Evolutionary conservation across 1,139 yeast species (phyloP).

Genomic region (Meyerozyma sp.): DNA sequence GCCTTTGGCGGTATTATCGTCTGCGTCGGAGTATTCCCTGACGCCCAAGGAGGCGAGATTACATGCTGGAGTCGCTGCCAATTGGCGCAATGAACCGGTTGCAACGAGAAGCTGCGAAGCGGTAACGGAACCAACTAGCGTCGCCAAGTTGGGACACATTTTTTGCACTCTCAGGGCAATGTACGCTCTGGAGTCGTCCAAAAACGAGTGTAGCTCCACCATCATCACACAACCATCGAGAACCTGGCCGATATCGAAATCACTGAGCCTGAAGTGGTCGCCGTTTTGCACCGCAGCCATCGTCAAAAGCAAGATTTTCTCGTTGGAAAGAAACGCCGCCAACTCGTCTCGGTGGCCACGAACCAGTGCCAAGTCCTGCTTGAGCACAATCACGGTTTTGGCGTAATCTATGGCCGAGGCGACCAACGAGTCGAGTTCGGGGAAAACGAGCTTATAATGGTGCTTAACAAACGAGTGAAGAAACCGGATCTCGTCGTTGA

Average conservation of each 20-base stretch:
- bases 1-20: constrained; percentile 13
- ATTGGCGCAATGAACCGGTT: constrained; percentile 65
- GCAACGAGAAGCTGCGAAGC: constrained; percentile 71
- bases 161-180: constrained; percentile 52
- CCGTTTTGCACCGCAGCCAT: constrained; percentile 58
- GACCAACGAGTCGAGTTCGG: constrained; percentile 64
- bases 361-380: constrained; percentile 41
- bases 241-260: constrained; percentile 34
- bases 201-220: constrained; percentile 39
- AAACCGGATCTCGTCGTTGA: constrained; percentile 49
- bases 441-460: constrained; percentile 58
- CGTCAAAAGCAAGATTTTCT: constrained; percentile 64
- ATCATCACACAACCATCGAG: constrained; percentile 44
- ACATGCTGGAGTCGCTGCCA: constrained; percentile 75
- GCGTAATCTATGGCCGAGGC: constrained; percentile 65
- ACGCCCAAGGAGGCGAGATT: constrained; percentile 79
- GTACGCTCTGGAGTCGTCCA: constrained; percentile 42
- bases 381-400: constrained; percentile 44
- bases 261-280: constrained; percentile 18
- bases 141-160: constrained; percentile 78
- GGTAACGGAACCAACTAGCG: constrained; percentile 65
- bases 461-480: constrained; percentile 48
- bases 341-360: constrained; percentile 30
- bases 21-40: constrained; percentile 40
- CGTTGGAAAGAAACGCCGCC: constrained; percentile 44